Evolutionary conservation across 148 eudicot genomes (phyloP).

Genomic region (Simmondsia chinensis): DNA sequence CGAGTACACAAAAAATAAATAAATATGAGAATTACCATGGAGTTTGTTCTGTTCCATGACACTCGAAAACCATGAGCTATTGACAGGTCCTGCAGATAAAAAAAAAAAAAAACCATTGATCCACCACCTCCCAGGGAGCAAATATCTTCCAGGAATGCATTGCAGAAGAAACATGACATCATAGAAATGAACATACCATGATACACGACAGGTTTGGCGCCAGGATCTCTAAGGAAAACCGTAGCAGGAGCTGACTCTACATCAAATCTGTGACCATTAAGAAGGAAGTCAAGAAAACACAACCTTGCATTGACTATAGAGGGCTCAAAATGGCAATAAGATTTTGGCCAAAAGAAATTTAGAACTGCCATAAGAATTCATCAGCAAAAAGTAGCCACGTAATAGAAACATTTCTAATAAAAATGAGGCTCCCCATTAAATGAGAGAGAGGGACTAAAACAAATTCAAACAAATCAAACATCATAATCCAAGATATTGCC

Average conservation of each 20-base stretch:
- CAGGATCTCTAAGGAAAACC: slow-evolving; percentile 77
- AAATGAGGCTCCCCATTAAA: too few relatives aligned
- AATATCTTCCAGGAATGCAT: not conserved
- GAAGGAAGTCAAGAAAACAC: slow-evolving; percentile 11
- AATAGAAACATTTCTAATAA: too few relatives aligned
- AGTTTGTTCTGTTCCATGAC: slow-evolving; percentile 81
- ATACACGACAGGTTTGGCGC: slow-evolving; percentile 66
- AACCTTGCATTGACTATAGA: too few relatives aligned
- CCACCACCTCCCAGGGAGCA: too few relatives aligned
- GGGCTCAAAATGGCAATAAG: too few relatives aligned
- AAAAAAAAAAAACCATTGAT: slow-evolving; percentile 2
- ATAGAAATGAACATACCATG: slow-evolving; percentile 36
- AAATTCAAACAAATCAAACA: too few relatives aligned
- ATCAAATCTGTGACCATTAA: slow-evolving; percentile 42
- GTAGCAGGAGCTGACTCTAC: slow-evolving; percentile 89
- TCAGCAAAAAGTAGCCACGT: too few relatives aligned
- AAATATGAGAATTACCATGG: slow-evolving; percentile 47
- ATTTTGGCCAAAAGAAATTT: too few relatives aligned
- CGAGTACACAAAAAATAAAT: not conserved
- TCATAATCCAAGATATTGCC: too few relatives aligned
- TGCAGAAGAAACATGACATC: not conserved
- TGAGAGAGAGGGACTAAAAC: too few relatives aligned
- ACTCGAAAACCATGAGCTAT: slow-evolving; percentile 55
- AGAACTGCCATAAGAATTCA: too few relatives aligned
- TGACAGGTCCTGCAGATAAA: slow-evolving; percentile 51